Evolutionary conservation across 495 filamentous ascomycete genomes (phyloP), one percentile per base, ranked within the genome.

Genomic region (Cairneyella variabilis): DNA sequence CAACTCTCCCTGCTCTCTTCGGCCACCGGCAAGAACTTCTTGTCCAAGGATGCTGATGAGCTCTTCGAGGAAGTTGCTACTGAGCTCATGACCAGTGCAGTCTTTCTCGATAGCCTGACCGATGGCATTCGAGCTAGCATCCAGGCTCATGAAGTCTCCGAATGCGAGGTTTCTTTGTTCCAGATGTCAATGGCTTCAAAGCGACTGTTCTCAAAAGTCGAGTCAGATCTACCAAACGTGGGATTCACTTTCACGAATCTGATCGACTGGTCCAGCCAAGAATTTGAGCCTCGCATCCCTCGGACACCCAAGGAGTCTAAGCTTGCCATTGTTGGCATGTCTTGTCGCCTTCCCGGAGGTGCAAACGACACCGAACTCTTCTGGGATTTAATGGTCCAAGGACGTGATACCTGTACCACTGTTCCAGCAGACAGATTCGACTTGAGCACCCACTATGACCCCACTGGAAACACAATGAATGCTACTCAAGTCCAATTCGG

Each of bases 401-500:
- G 68, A 12, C 55, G 67, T 3, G 64, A 63, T 25, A 68, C 71
- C 6, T 62, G 65, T 58, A 70, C 69, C 7, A 56, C 67, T 7
- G 66, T 78, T 4, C 75, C 76, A 2, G 63, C 65, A 44, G 75
- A 78, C 47, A 58, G 75, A 20, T 71, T 73, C 51, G 71, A 71
- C 46, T 55, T 73, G 3, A 61, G 70, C 16, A 70, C 67, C 14
- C 69, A 67, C 50, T 66, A 67, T 41, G 71, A 73, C 51, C 63
- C 74, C 3, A 64, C 76, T 22, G 59, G 59, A 17, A 61, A 61
- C 22, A 38, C 46, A 8, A 55, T 14, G n/a, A 61, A 61, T 26
- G 56, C 59, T 28, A 61, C 53, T 46, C 90, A 54, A 21, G 53
- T 48, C 8, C 67, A 66, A 2, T 73, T 66, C 16, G 69, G 76